A percentile compares a stretch with the other conserved stretches of the same genome.
Conservation (phyloP, 192 early-diverging fungal species). For the Mortierella hygrophila region DNA sequence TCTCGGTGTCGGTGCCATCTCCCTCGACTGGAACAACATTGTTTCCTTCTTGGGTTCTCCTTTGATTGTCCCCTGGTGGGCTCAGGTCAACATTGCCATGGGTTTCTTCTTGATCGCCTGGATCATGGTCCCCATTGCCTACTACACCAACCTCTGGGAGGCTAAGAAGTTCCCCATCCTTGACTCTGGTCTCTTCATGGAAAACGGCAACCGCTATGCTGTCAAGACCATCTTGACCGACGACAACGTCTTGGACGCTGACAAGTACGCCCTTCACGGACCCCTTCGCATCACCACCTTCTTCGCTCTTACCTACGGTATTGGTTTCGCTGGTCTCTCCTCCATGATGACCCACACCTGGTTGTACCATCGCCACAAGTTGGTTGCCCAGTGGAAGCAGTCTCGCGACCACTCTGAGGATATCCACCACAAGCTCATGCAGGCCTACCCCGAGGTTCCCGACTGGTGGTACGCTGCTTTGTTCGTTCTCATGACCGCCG, state of each 20-base stretch:
- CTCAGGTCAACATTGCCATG: conserved; percentile 70
- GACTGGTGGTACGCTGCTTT: conserved; percentile 61
- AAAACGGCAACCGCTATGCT: conserved; percentile 36
- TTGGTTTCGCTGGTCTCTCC: conserved; percentile 65
- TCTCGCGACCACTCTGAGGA: conserved; percentile 48
- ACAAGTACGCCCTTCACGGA: conserved; percentile 54
- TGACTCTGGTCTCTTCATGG: conserved; percentile 39
- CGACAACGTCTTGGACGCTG: conserved; percentile 49
- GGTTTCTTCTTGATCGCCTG: conserved; percentile 74
- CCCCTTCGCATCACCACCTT: conserved; percentile 54
- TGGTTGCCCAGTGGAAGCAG: conserved; percentile 52
- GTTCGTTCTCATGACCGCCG: conserved; percentile 37
- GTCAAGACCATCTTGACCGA: conserved; percentile 30
- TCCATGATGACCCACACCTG: conserved; percentile 66
- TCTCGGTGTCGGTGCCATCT: conserved; percentile 73
- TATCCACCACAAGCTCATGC: conserved; percentile 77
- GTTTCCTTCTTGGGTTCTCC: conserved; percentile 36
- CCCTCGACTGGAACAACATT: conserved; percentile 74
- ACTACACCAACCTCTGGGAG: conserved; percentile 70
- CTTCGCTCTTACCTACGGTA: conserved; percentile 56
- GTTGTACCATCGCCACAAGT: conserved; percentile 70
- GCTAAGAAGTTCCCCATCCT: conserved; percentile 51
- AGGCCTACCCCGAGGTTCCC: conserved; percentile 65
- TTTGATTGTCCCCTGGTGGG: conserved; percentile 60
- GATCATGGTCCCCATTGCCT: conserved; percentile 73